Evolutionary conservation across 257 asterid genomes (phyloP), one percentile per base, ranked within the genome.

Genomic region (Primulina tabacum): DNA sequence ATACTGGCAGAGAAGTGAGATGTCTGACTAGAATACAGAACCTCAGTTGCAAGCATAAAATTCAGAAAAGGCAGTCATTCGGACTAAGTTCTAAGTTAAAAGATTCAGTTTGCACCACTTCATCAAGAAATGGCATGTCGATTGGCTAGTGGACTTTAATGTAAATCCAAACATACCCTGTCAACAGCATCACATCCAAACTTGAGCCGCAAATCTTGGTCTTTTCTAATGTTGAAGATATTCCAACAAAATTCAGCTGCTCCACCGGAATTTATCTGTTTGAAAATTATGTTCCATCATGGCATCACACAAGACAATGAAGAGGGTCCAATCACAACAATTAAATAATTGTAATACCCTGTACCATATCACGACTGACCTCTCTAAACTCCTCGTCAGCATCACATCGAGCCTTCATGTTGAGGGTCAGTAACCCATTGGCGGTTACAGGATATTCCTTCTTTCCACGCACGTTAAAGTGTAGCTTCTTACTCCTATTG

Each of bases 171-270:
- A 34, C 58, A 64, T 69, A 93, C 99, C 99, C 88, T 85, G 72
- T 83, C 89, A 68, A 84, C 7, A 71, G 84, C 71, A 75, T 93
- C 85, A 16, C 88, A 93, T 71, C 99, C 99, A 76, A 86, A 73
- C 79, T 90, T 93, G 74, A 93, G 76, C 70, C 89, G 83, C 77
- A 90, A 72, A 76, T 90, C 97, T 77, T 89, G 99, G 75, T 82
- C 92, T 37, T 84, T 80, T 61, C 84, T 92, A 61, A 91, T 84
- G 71, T 89, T 64, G 70, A 69, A 76, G 79, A 87, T 77, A 77
- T 70, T 70, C 90, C 92, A 89, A 80, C 80, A 77, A 75, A 93
- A 80, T 77, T 93, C 99, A 71, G 91, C 85, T 55, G 92, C 89
- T 63, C 90, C 99, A 56, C 80, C 65, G 70, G 87, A 73, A 53